Evolutionary conservation across 2,329 filamentous ascomycete genomes (phyloP), one percentile per base, ranked within the genome.

Genomic region (Fulvia fulva): DNA sequence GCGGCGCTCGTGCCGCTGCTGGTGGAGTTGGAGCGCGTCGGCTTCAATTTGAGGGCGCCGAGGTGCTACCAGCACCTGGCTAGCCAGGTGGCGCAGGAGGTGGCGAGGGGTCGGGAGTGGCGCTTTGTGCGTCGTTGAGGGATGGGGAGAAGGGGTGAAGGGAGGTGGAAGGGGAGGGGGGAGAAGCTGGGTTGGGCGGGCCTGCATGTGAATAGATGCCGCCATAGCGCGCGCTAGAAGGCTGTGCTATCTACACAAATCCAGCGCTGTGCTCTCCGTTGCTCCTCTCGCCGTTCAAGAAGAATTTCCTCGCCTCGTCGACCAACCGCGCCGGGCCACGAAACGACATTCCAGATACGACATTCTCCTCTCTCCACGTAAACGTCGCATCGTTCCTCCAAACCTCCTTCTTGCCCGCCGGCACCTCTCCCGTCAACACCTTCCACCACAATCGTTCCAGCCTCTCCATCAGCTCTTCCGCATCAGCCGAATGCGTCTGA

Each of bases 401-500:
- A 23, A 62, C 61, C 7, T 64, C 59, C 45, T 67, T 71, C 16
- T 67, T 63, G 9, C 61, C 64, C 1, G 76, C 69, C 1, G 71
- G 69, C 2, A 76, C 66, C 21, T 74, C 65, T 1, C 70, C 72
- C 5, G 57, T 62, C 32, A 76, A 64, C 2, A 75, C 70, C 25
- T 65, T 60, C 47, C 64, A 57, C 50, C 75, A 74, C 21, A 76
- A 64, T 2, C 55, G 58, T 56, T 69, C 67, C 16, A 76, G 68
- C 28, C 70, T 67, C 7, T 69, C 58, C 52, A 78, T 63, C 56
- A 75, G 72, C 28, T 70, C 63, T 53, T 73, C 72, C 2, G 70
- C 75, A 63, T 77, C 74, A 1, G 64, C 72, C 9, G 63, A 60
- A 32, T 68, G 64, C 1, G 75, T 78, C 26, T 72, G 65, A 65